These are phyloP conservation scores for Populus davidiana DNA, from an alignment of 345 rosid genomes.

Conservation along the genomic window DNA sequence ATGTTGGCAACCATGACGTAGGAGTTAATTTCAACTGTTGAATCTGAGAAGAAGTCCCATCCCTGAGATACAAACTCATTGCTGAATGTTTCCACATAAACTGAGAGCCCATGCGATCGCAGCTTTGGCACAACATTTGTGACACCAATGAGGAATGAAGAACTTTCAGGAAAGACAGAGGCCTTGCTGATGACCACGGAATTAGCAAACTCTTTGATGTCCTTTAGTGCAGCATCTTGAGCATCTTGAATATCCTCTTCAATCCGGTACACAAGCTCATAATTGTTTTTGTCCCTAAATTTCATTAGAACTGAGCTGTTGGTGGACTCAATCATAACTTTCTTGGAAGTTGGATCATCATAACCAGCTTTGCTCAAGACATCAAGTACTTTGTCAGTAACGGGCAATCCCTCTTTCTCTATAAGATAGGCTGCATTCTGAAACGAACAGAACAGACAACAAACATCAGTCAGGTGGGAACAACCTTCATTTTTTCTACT, in stretches of 20 bases:
- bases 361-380: conserved; percentile 64
- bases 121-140: conserved; percentile 54
- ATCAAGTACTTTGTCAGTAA: conserved; percentile 52
- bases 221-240: conserved; percentile 39
- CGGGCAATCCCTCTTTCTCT: conserved; percentile 45
- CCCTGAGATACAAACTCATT: conserved; percentile 89
- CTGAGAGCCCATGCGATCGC: conserved; percentile 46
- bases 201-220: conserved; percentile 63
- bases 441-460: conserved; percentile 21
- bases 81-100: conserved; percentile 62
- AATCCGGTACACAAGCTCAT: conserved; percentile 61
- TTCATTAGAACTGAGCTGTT: conserved; percentile 66
- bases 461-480: neutral
- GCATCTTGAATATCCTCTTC: conserved; percentile 64
- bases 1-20: conserved; percentile 24
- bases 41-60: conserved; percentile 81
- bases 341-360: conserved; percentile 37
- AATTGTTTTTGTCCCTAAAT: conserved; percentile 45
- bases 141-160: conserved; percentile 23
- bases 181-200: conserved; percentile 55
- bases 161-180: conserved; percentile 43
- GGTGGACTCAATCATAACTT: conserved; percentile 80
- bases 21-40: conserved; percentile 73
- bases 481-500: neutral
- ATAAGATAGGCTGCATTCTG: conserved; percentile 80